Conservation (phyloP, 2,329 filamentous ascomycete genomes). For the Sporothrix mexicana region DNA sequence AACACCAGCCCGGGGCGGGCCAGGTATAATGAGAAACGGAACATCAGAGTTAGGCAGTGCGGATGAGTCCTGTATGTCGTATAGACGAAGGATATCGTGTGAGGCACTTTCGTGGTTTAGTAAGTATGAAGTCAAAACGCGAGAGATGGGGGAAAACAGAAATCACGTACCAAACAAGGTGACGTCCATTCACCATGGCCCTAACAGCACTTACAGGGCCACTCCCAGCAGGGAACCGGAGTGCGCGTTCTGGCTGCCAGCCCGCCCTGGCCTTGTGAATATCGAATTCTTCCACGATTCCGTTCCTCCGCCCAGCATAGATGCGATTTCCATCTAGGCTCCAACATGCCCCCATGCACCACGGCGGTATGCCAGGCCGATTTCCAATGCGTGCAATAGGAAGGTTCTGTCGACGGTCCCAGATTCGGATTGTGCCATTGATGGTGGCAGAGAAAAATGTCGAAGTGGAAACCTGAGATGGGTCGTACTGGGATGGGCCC, state of each 20-base stretch:
- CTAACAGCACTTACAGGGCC: slow-evolving; percentile 87
- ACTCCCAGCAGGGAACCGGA: slow-evolving; percentile 88
- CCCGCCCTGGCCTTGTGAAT: slow-evolving; percentile 74
- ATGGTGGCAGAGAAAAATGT: slow-evolving; percentile 89
- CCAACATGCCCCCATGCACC: slow-evolving; percentile 98
- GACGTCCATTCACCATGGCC: slow-evolving; percentile 89
- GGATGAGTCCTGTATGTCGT: slow-evolving; percentile 76
- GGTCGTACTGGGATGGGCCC: slow-evolving; percentile 54
- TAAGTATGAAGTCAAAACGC: not conserved
- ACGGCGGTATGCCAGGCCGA: slow-evolving; percentile 79
- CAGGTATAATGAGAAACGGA: slow-evolving; percentile 95
- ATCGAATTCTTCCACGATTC: slow-evolving; percentile 92
- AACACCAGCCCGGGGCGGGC: slow-evolving; percentile 80
- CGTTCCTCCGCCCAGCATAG: slow-evolving; percentile 88
- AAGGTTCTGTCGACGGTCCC: slow-evolving; percentile 80
- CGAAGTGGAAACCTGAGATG: slow-evolving; percentile 69
- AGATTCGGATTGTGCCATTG: slow-evolving; percentile 87
- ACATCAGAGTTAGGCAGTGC: slow-evolving; percentile 76
- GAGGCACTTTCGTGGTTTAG: slow-evolving; percentile 67
- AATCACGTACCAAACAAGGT: slow-evolving; percentile 71
- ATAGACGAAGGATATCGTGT: slow-evolving; percentile 90
- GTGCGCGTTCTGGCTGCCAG: slow-evolving; percentile 74
- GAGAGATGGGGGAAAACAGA: slow-evolving; percentile 29
- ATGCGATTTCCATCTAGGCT: slow-evolving; percentile 94
- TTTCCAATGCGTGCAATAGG: slow-evolving; percentile 81